Evolutionary conservation across 306 rosid species (phyloP), one percentile per base, ranked within the genome.

Genomic region (Quercus mongolica): DNA sequence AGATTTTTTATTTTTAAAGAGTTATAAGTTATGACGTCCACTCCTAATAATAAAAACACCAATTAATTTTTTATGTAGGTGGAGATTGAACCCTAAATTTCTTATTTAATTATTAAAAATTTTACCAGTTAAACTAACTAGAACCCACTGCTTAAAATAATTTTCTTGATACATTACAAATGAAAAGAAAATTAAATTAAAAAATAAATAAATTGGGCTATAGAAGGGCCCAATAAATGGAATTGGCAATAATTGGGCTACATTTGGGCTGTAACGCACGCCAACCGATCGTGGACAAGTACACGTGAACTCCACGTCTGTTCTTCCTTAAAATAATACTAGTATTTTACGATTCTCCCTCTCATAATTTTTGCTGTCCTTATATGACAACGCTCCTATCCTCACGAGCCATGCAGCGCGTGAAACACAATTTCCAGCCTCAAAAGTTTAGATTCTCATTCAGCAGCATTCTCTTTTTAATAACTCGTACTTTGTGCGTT

Each of bases 281-380:
- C 76, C 69, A 74, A 78, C 78, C 13, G 19, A 52, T 46, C 44
- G 67, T 35, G 71, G 80, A 78, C 80, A 73, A 68, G 69, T 23
- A 76, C 88, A 85, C 91, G 86, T 85, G 91, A 81, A 85, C 21
- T 2, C 84, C 86, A 81, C 86, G 71, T 33, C 71, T 18, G 1
- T 6, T 30, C 15, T 6, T 5, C 52, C 21, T 3, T 2, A 15
- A 33, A 67, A 41, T 33, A 35, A 41, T 4, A 44, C 25, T 6
- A 46, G 14, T 28, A 20, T 63, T 56, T 59, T 10, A 17, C 76
- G 62, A 59, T 68, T n/a, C 75, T 31, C 70, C 41, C 25, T 12
- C 23, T 33, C 86, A 51, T 65, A 64, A 75, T 56, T 71, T 59
- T 76, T 18, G 71, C 59, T 73, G 78, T 75, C 77, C 20, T 38